Evolutionary conservation across 2,329 filamentous ascomycete species (phyloP).

Genomic region (Calonectria honghensis): DNA sequence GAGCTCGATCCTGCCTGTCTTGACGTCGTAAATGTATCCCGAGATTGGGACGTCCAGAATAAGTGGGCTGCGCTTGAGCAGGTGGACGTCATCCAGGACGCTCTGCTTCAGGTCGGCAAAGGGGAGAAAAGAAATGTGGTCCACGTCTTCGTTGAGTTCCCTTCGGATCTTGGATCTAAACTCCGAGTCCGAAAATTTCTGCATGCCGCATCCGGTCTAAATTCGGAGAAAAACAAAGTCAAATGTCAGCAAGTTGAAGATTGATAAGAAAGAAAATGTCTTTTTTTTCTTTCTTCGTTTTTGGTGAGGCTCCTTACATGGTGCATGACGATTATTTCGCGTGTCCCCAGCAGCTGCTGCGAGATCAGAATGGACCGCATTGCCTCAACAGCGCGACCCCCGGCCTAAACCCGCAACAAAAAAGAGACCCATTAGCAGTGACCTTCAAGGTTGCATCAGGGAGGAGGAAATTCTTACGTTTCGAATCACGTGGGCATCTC

Average conservation of each 20-base stretch:
- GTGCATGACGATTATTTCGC: constrained; percentile 84
- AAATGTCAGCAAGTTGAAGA: constrained; percentile 42
- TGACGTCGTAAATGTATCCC: constrained; percentile 87
- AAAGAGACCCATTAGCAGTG: neutral
- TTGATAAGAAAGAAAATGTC: neutral
- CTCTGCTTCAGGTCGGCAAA: constrained; percentile 79
- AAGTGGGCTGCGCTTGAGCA: constrained; percentile 75
- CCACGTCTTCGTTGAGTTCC: constrained; percentile 73
- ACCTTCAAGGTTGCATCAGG: constrained; percentile 20
- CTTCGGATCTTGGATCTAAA: constrained; percentile 73
- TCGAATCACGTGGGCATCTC: constrained; percentile 86
- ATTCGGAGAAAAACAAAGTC: constrained; percentile 25
- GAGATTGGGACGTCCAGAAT: constrained; percentile 78
- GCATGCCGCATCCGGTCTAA: constrained; percentile 73
- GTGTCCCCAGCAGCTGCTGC: constrained; percentile 85
- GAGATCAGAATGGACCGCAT: constrained; percentile 86
- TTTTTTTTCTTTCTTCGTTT: neutral
- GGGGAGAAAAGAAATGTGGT: constrained; percentile 77
- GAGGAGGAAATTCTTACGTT: constrained; percentile 67
- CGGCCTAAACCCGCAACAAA: constrained; percentile 60
- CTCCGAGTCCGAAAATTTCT: constrained; percentile 78
- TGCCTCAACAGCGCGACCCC: constrained; percentile 79
- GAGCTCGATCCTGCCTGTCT: constrained; percentile 75
- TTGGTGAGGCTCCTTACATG: constrained; percentile 63
- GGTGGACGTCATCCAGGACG: constrained; percentile 79